Percentiles rank a stretch among this genome's conserved stretches.
These are phyloP conservation scores for Neoscytalidium dimidiatum DNA, from an alignment of 2,329 filamentous ascomycete species.

Conservation along the genomic window DNA sequence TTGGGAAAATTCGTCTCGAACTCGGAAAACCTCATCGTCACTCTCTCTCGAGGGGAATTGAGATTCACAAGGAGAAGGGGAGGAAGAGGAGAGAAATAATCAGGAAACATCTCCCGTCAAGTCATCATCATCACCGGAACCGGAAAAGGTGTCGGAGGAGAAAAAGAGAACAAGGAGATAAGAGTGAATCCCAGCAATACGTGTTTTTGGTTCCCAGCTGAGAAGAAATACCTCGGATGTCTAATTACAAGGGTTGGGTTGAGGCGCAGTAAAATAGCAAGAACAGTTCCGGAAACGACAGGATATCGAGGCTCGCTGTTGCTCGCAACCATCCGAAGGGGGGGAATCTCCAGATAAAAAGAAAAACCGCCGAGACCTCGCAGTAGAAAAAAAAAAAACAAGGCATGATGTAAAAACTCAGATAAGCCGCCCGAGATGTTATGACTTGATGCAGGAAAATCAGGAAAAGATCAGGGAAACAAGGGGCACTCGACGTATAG, in stretches of 20 bases:
- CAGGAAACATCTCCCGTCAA: conserved; percentile 14
- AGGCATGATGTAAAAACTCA: background rate
- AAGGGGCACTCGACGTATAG: conserved; percentile 10
- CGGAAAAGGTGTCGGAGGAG: conserved; percentile 5
- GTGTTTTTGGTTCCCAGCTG: conserved; percentile 19
- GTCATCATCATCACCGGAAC: conserved; percentile 14
- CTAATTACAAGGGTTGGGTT: conserved; percentile 20
- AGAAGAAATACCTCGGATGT: conserved; percentile 20
- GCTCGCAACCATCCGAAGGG: conserved; percentile 19
- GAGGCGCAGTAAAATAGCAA: conserved; percentile 17
- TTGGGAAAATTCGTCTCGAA: conserved; percentile 7
- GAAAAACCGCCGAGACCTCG: conserved; percentile 18
- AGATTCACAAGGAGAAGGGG: conserved; percentile 14
- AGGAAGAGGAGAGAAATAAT: conserved; percentile 3
- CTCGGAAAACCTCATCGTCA: background rate
- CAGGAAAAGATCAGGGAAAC: background rate
- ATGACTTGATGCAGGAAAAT: conserved; percentile 17
- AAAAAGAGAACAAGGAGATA: conserved; percentile 3
- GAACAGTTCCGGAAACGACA: conserved; percentile 18
- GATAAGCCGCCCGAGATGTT: conserved; percentile 10
- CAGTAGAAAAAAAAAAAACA: no score
- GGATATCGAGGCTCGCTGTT: conserved; percentile 20
- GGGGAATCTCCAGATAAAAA: conserved; percentile 20
- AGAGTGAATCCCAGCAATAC: conserved; percentile 13
- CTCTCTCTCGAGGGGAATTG: conserved; percentile 10